Base-by-base conservation (phyloP, 192 early-diverging fungal species). In the Chytriomyces sp. region DNA sequence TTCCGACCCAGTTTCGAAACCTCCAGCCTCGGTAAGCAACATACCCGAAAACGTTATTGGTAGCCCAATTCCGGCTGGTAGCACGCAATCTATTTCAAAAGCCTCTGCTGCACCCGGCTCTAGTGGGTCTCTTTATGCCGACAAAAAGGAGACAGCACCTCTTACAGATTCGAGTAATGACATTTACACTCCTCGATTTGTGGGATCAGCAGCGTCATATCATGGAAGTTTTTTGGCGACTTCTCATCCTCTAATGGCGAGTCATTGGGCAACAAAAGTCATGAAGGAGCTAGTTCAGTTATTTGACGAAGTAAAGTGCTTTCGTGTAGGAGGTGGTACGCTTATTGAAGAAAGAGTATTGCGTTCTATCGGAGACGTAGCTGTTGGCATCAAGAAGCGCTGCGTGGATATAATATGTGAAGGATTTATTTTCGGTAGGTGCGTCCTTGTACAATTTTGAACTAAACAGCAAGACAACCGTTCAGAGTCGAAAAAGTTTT, bases 331-430 rank as follows among this genome's bases (percentile, higher is more conserved):
- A 19, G 86, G 89, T 14, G 73, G 73, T 4, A 74, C 73, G 10
- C 39, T 64, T 7, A 66, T 74, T 57, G 90, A 92, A 62, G 87
- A 82, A 26, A 52, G 55, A 56, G 52, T 91, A 0, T 87, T 91
- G 66, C 75, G 84, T 83, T 52, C 64, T 3, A 73, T 96, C 49
- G 88, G 86, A 17, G 86, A 87, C 26, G 76, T 92, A 55, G 89
- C 93, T 74, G 88, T 89, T 58, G 80, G 86, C 34, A 76, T 94
- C n/a, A 88, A 91, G 64, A 83, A 82, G 70, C 86, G 89, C 41
- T 88, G 91, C 77, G 76, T 91, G 12, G 87, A 95, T 55, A 81
- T 87, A 14, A 76, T 96, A 7, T 95, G 93, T 77, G 81, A 88
- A 54, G 84, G 80, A 68, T 91, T 93, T 88, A 85, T 89, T 56